Evolutionary conservation across 2,329 filamentous ascomycete genomes (phyloP).

Genomic region (Pseudogymnoascus sp.): DNA sequence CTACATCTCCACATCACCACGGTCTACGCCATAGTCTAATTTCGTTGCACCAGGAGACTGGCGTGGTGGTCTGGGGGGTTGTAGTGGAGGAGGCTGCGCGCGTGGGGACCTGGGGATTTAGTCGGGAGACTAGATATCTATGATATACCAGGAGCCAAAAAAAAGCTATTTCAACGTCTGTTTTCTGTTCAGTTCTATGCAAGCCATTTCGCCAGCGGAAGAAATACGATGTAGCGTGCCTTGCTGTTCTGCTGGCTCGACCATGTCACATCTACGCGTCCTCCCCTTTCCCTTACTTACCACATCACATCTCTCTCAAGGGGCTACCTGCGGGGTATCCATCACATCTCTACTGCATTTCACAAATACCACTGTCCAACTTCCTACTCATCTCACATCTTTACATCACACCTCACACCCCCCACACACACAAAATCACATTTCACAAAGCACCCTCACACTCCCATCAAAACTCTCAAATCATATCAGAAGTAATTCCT

Average conservation of each 20-base stretch:
- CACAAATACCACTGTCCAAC: not conserved
- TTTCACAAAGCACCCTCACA: not conserved
- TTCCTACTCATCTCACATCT: not conserved
- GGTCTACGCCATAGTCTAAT: too few relatives aligned
- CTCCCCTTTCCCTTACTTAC: not conserved
- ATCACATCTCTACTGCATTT: not conserved
- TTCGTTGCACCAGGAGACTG: too few relatives aligned
- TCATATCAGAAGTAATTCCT: not conserved
- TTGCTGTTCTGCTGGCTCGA: not conserved
- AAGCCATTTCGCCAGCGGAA: not conserved
- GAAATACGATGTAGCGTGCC: not conserved
- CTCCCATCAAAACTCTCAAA: too few relatives aligned
- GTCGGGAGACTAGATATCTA: not conserved
- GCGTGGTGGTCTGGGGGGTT: too few relatives aligned
- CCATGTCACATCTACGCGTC: not conserved
- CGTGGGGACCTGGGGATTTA: too few relatives aligned
- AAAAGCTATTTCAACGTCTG: not conserved
- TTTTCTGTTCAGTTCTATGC: not conserved
- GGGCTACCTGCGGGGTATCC: not conserved
- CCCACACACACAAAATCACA: not conserved
- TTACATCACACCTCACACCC: not conserved
- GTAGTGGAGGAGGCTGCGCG: too few relatives aligned
- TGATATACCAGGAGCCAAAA: not conserved
- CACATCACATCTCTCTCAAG: not conserved
- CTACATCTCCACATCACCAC: too few relatives aligned